Conservation (phyloP, 148 eudicot species). For the Rhododendron vialii region DNA sequence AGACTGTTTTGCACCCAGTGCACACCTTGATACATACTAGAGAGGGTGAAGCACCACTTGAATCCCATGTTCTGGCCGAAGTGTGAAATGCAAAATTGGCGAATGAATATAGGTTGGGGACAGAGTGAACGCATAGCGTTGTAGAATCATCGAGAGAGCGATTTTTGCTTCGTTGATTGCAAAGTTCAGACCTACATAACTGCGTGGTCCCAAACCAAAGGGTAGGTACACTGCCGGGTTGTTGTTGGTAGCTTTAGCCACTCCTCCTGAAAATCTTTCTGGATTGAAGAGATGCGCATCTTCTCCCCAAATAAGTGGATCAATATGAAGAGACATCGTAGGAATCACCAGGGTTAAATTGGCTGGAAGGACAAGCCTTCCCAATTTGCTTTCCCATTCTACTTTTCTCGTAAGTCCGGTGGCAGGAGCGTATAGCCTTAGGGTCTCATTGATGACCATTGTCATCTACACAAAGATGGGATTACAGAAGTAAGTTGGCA, state of each 20-base stretch:
- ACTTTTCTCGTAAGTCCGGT: not conserved
- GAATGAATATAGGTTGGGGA: slow-evolving; percentile 11
- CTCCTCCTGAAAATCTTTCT: slow-evolving; percentile 32
- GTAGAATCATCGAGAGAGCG: slow-evolving; percentile 7
- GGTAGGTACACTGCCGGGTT: not conserved
- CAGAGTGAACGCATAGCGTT: not conserved
- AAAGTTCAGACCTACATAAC: slow-evolving; percentile 28
- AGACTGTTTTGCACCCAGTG: not conserved
- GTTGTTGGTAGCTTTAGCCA: slow-evolving; percentile 33
- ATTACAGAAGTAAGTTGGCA: too few relatives aligned
- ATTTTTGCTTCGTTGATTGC: slow-evolving; percentile 8
- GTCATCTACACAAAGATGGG: not conserved
- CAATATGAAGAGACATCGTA: slow-evolving; percentile 24
- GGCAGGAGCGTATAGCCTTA: slow-evolving; percentile 18
- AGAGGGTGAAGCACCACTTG: slow-evolving; percentile 1
- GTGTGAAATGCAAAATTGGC: not conserved
- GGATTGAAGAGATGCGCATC: slow-evolving; percentile 39
- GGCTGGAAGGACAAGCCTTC: slow-evolving; percentile 9
- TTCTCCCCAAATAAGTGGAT: slow-evolving; percentile 24
- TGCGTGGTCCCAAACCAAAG: slow-evolving; percentile 12
- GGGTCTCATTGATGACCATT: slow-evolving; percentile 18
- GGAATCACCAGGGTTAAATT: slow-evolving; percentile 7
- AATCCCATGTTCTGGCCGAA: slow-evolving; percentile 9
- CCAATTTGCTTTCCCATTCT: not conserved
- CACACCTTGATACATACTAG: not conserved